Percentiles rank a stretch among this genome's conserved stretches.
Conservation (phyloP, 2,329 filamentous ascomycete genomes). For the Xylaria digitata region DNA sequence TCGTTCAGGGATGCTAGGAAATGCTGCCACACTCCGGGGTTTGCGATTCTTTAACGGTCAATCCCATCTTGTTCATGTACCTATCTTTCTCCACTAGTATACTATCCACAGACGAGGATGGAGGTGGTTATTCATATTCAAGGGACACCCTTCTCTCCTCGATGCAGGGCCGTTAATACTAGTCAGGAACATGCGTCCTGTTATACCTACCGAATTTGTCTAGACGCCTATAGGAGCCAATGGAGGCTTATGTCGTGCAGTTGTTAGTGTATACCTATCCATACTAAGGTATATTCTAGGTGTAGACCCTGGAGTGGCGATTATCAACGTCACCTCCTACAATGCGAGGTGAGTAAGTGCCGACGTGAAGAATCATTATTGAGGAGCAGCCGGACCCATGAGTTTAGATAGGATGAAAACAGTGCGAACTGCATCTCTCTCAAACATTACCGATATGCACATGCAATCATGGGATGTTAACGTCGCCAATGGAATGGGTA, state of each 20-base stretch:
- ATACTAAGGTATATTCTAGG: conserved; percentile 1
- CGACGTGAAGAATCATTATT: background rate
- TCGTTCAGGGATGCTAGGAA: conserved; percentile 22
- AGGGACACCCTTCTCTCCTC: conserved; percentile 15
- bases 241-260: conserved; percentile 20
- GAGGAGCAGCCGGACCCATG: background rate
- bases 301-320: conserved; percentile 25
- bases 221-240: background rate
- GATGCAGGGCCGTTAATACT: background rate
- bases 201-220: background rate
- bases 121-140: conserved; percentile 1
- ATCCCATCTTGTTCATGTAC: conserved; percentile 30
- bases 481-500: background rate
- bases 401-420: conserved; percentile 4
- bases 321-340: conserved; percentile 25
- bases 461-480: background rate
- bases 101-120: conserved; percentile 1
- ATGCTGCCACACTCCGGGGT: conserved; percentile 16
- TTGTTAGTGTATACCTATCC: conserved; percentile 16
- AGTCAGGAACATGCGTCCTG: conserved; percentile 14
- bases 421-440: background rate
- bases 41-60: conserved; percentile 32
- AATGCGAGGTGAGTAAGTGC: background rate
- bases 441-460: background rate
- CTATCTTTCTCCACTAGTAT: conserved; percentile 20